Base-by-base conservation (phyloP, 73 alveolate species). In the Halteria grandinella region DNA sequence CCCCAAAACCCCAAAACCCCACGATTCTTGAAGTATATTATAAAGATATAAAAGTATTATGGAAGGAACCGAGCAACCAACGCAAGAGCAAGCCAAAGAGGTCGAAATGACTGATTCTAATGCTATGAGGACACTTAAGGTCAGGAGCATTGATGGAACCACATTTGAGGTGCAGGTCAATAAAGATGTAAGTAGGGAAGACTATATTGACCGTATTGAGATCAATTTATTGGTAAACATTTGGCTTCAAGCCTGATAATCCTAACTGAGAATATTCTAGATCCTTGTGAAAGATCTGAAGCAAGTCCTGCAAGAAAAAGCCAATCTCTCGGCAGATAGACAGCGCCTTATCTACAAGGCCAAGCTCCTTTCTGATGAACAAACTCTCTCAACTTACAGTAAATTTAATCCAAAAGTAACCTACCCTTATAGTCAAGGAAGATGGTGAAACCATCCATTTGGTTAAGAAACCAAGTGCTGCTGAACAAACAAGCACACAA, bases 271-370 rank as follows among this genome's bases (percentile, higher is more conserved):
- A 57, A 31, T 29, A 33, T 57, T 57, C 74, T 57, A 57, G 74
- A 57, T 57, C 23, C 14, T 33, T 6, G 57, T 57, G 6, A 29
- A 34, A 5, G 74, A 57, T 17, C 18, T 57, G 17, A 57, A 54
- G 36, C 31, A 57, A 32, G 51, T 57, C 6, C 31, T 57, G 4
- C 6, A 57, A 57, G 6, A 6, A 8, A 31, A 57, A 3, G 36
- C 74, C 31, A 34, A 31, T 4, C 36, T 57, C 4, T 32, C 74
- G 4, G 55, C 74, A 33, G 74, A 57, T 1, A 34, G 90, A 18
- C 87, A 87, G 41, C 70, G 92, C 54, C 82, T 87, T 15, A 87
- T 87, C 31, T 81, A 51, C 55, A 74, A 73, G 40, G 87, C 92
- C 0, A 87, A 75, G 69, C 59, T 83, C 0, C 43, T 87, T 45